A percentile compares a stretch with the other conserved stretches of the same genome.
Evolutionary conservation across 1,139 yeast genomes (phyloP).

Genomic region (Geotrichum europaeum): DNA sequence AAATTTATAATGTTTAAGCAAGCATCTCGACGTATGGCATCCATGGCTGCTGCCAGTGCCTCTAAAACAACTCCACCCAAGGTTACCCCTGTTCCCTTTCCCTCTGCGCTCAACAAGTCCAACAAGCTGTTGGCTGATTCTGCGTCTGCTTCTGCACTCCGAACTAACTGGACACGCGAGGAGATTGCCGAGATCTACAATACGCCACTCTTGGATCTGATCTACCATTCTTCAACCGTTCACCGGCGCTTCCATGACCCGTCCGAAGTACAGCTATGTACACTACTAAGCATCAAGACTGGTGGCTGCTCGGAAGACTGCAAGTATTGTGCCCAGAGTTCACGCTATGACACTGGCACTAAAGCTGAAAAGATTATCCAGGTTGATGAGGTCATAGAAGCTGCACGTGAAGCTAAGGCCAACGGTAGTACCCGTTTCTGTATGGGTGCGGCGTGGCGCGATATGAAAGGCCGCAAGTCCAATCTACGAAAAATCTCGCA

Average conservation of each 20-base stretch:
- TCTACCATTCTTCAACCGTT: slow-evolving; percentile 56
- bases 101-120: background rate
- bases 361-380: slow-evolving; percentile 60
- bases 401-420: slow-evolving; percentile 58
- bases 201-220: slow-evolving; percentile 56
- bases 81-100: background rate
- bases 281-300: slow-evolving; percentile 64
- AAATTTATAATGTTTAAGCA: slow-evolving; percentile 1
- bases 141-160: slow-evolving; percentile 12
- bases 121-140: slow-evolving; percentile 11
- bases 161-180: slow-evolving; percentile 53
- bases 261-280: slow-evolving; percentile 65
- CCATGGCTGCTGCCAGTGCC: slow-evolving; percentile 3
- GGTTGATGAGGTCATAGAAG: slow-evolving; percentile 55
- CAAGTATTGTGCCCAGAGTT: slow-evolving; percentile 73
- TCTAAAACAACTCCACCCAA: background rate
- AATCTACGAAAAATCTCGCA: slow-evolving; percentile 57
- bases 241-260: slow-evolving; percentile 67
- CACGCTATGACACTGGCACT: slow-evolving; percentile 61
- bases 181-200: slow-evolving; percentile 56
- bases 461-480: slow-evolving; percentile 70
- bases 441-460: slow-evolving; percentile 88
- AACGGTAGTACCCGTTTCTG: slow-evolving; percentile 77
- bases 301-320: slow-evolving; percentile 85
- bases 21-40: slow-evolving; percentile 1